Evolutionary conservation across 2,329 filamentous ascomycete genomes (phyloP).

Genomic region (Leptographium lundbergii): DNA sequence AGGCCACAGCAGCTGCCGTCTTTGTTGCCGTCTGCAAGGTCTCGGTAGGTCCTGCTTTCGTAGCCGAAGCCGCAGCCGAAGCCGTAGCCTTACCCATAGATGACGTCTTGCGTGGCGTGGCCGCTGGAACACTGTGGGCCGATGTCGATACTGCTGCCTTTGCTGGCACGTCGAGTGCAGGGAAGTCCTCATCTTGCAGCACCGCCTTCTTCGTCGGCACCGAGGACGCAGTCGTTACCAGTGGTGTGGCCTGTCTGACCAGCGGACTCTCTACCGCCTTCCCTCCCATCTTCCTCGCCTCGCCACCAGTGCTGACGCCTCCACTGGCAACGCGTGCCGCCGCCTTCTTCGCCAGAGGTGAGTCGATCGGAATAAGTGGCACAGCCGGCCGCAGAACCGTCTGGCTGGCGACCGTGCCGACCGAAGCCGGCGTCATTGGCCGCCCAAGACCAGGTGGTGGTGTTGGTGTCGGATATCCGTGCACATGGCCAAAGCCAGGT

Average conservation of each 20-base stretch:
- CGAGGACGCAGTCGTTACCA: background rate
- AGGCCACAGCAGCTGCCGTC: slow-evolving; percentile 8
- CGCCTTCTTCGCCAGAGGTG: background rate
- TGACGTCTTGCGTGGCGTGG: slow-evolving; percentile 9
- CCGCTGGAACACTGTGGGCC: slow-evolving; percentile 14
- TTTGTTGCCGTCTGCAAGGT: slow-evolving; percentile 14
- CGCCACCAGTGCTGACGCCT: slow-evolving; percentile 1
- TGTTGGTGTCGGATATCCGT: slow-evolving; percentile 4
- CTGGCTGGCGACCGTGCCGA: background rate
- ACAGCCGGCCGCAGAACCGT: background rate
- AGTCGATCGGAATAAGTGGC: background rate
- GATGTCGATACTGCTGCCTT: slow-evolving; percentile 20
- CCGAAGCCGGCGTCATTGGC: slow-evolving; percentile 4
- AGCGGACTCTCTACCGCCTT: background rate
- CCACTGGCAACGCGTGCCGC: slow-evolving; percentile 4
- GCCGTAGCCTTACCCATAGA: slow-evolving; percentile 20
- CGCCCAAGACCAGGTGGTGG: slow-evolving; percentile 19
- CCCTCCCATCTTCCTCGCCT: background rate
- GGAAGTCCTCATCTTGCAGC: slow-evolving; percentile 51
- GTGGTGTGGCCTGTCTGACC: background rate
- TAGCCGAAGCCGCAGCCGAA: slow-evolving; percentile 7
- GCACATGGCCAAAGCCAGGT: slow-evolving; percentile 27
- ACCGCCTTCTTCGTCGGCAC: slow-evolving; percentile 16
- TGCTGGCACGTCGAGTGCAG: slow-evolving; percentile 39
- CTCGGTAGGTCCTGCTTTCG: background rate